These are phyloP conservation scores for Aspergillus oerlinghausenensis DNA, from an alignment of 2,329 filamentous ascomycete species.

Conservation along the genomic window DNA sequence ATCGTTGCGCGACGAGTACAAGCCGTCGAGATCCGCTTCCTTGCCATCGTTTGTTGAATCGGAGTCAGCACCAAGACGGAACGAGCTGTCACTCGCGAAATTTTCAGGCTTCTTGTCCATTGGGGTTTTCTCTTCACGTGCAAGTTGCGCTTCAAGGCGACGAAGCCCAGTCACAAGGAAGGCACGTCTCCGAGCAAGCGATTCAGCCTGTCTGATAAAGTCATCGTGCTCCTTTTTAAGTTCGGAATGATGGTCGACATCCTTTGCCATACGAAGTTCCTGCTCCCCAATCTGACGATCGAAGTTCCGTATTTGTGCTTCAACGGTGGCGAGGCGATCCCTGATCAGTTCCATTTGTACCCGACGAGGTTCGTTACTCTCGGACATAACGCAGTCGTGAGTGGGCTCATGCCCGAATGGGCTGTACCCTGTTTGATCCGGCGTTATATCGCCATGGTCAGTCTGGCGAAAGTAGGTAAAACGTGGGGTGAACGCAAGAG, in stretches of 20 bases:
- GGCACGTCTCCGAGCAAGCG: conserved; percentile 53
- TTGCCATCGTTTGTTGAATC: conserved; percentile 53
- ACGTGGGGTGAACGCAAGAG: conserved; percentile 85
- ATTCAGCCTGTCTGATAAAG: conserved; percentile 53
- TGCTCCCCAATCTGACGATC: conserved; percentile 68
- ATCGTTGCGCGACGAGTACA: conserved; percentile 65
- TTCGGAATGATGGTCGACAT: conserved; percentile 48
- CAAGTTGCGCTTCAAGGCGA: conserved; percentile 51
- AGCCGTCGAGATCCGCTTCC: conserved; percentile 47
- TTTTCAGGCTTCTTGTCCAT: conserved; percentile 37
- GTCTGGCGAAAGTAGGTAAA: conserved; percentile 98
- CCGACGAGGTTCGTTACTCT: conserved; percentile 78
- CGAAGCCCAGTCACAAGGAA: conserved; percentile 57
- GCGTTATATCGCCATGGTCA: conserved; percentile 74
- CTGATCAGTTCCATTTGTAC: conserved; percentile 85
- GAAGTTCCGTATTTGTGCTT: conserved; percentile 72
- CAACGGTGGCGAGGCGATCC: conserved; percentile 71
- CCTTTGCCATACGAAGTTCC: conserved; percentile 57
- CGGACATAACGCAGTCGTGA: conserved; percentile 92
- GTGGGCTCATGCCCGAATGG: conserved; percentile 91
- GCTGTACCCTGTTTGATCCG: conserved; percentile 73
- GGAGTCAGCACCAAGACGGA: conserved; percentile 23
- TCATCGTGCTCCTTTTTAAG: conserved; percentile 44
- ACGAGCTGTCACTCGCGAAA: conserved; percentile 22
- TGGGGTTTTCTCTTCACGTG: conserved; percentile 44